Evolutionary conservation across 441 rosid species (phyloP).

Genomic region (Breynia disticha): DNA sequence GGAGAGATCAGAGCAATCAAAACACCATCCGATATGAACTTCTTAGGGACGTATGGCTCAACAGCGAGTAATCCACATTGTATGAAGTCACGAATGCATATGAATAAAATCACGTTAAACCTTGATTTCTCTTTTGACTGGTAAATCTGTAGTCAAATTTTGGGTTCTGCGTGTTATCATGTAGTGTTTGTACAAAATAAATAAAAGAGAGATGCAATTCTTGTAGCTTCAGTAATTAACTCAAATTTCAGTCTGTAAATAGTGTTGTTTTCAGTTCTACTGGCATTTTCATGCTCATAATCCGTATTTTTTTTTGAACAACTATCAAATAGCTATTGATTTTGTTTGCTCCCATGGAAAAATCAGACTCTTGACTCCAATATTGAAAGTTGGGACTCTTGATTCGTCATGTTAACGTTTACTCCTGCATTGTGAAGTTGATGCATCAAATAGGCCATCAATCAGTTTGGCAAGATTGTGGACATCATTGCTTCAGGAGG

Average conservation of each 20-base stretch:
- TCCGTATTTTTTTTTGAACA: too few species aligned
- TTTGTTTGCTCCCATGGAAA: too few species aligned
- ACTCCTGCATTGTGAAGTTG: too few species aligned
- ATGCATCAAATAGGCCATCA: too few species aligned
- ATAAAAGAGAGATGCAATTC: conserved; percentile 6
- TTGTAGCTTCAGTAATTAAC: conserved; percentile 10
- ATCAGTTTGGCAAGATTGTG: too few species aligned
- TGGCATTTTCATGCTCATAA: too few species aligned
- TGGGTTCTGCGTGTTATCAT: conserved; percentile 4
- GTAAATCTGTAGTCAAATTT: conserved; percentile 17
- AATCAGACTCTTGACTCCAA: too few species aligned
- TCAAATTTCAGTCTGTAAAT: background rate
- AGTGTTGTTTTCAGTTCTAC: too few species aligned
- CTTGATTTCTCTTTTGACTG: conserved; percentile 5
- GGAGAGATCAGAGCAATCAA: conserved; percentile 37
- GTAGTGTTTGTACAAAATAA: conserved; percentile 16
- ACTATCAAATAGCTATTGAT: too few species aligned
- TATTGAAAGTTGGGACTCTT: too few species aligned
- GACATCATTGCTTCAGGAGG: too few species aligned
- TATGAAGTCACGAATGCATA: background rate
- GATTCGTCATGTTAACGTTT: too few species aligned
- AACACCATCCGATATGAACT: conserved; percentile 63
- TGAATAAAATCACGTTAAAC: background rate
- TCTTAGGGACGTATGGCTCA: conserved; percentile 63
- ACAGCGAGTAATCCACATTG: conserved; percentile 19